Evolutionary conservation across 345 rosid genomes (phyloP).

Genomic region (Boechera divaricarpa): DNA sequence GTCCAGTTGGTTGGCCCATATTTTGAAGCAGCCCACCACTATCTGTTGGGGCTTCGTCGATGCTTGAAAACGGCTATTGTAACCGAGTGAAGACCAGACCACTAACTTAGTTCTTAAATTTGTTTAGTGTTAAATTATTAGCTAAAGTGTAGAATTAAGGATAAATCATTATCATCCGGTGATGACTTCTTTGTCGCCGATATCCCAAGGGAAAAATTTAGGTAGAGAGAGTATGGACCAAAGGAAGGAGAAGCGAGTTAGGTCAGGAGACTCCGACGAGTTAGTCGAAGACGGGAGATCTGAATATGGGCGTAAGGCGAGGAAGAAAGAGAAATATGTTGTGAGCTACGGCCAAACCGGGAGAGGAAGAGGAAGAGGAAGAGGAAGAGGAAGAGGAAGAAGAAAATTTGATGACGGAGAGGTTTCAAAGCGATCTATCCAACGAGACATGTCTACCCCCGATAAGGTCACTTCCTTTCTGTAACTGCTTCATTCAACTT

Average conservation of each 20-base stretch:
- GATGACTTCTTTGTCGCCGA: not conserved
- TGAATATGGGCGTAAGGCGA: conserved; percentile 5
- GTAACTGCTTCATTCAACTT: not conserved
- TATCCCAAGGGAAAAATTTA: no score
- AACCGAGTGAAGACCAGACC: no score
- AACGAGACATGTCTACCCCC: not conserved
- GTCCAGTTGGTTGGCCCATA: not conserved
- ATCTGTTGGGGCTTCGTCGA: not conserved
- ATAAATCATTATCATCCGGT: not conserved
- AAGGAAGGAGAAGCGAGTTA: conserved; percentile 19
- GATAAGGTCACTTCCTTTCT: conserved; percentile 16
- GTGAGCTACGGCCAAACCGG: not conserved
- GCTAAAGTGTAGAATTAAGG: no score
- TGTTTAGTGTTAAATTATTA: no score
- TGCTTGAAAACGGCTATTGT: not conserved
- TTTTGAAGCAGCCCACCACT: not conserved
- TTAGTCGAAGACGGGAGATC: conserved; percentile 3
- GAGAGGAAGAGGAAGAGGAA: not conserved
- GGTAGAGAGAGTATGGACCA: conserved; percentile 15
- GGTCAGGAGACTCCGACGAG: conserved; percentile 11
- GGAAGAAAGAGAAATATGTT: conserved; percentile 13
- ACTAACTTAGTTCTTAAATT: no score
- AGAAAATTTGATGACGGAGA: conserved; percentile 11
- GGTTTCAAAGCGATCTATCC: conserved; percentile 3
- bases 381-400: conserved; percentile 1